Conservation (phyloP, 176 grass and related monocot species). For the Otatea glauca region DNA sequence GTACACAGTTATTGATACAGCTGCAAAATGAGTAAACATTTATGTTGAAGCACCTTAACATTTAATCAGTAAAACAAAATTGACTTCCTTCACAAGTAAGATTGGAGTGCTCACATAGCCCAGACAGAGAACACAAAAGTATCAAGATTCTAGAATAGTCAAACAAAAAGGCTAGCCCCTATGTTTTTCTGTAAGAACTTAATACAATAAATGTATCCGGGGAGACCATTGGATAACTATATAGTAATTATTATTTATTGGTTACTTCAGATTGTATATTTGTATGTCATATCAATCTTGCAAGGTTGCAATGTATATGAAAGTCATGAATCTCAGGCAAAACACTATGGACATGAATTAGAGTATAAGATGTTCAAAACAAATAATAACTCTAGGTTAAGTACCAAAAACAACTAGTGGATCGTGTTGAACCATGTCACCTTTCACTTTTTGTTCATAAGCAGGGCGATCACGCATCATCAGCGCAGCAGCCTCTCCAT, state of each 20-base stretch:
- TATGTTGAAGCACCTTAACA: not conserved
- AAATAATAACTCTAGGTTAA: conserved; percentile 20
- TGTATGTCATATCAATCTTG: not conserved
- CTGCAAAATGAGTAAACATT: not conserved
- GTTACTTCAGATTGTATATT: conserved; percentile 2
- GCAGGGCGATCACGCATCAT: conserved; percentile 93
- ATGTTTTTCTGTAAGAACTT: not conserved
- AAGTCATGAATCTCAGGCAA: conserved; percentile 6
- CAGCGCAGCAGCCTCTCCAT: conserved; percentile 92
- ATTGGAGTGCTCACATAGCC: not conserved
- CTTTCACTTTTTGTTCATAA: conserved; percentile 99
- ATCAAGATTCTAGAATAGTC: not conserved
- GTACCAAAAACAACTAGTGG: conserved; percentile 5
- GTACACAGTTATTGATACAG: not conserved
- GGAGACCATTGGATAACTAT: not conserved
- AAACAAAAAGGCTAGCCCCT: not conserved
- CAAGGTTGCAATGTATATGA: conserved; percentile 13
- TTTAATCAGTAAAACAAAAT: not conserved
- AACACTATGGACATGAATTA: not conserved
- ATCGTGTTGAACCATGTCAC: conserved; percentile 46
- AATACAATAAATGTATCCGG: not conserved
- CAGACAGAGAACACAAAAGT: not conserved
- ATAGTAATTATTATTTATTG: not conserved
- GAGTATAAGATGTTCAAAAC: not conserved
- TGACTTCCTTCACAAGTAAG: not conserved